These are phyloP conservation scores for Stachybotrys echinatus DNA, from an alignment of 2,329 filamentous ascomycete species.

Conservation along the genomic window DNA sequence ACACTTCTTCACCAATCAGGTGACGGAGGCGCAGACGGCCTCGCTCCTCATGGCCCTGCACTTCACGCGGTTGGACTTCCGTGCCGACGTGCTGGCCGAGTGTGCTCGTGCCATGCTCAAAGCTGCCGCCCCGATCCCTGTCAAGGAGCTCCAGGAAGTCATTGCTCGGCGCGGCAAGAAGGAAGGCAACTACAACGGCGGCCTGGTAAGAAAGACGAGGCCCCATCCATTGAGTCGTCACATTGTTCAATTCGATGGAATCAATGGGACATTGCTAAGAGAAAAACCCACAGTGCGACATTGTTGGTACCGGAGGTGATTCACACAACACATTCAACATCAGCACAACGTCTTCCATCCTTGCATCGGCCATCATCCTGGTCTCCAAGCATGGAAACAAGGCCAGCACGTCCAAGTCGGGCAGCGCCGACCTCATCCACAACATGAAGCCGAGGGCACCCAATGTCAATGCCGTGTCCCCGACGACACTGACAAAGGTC, in stretches of 20 bases:
- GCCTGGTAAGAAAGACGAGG: slow-evolving; percentile 64
- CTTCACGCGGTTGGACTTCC: slow-evolving; percentile 80
- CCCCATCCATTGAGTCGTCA: background rate
- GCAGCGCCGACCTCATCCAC: slow-evolving; percentile 85
- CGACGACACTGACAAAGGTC: slow-evolving; percentile 63
- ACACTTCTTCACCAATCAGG: slow-evolving; percentile 82
- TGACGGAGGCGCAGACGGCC: slow-evolving; percentile 84
- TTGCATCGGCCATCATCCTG: slow-evolving; percentile 79
- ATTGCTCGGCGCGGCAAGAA: slow-evolving; percentile 55
- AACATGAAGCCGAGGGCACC: slow-evolving; percentile 68
- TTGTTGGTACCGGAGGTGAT: slow-evolving; percentile 95
- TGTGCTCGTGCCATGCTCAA: slow-evolving; percentile 80
- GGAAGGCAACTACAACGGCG: slow-evolving; percentile 74
- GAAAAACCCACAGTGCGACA: slow-evolving; percentile 59
- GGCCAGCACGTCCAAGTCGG: slow-evolving; percentile 91
- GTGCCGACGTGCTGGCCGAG: slow-evolving; percentile 79
- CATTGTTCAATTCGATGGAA: too few species aligned
- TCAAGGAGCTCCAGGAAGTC: slow-evolving; percentile 52
- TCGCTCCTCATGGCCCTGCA: slow-evolving; percentile 87
- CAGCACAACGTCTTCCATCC: slow-evolving; percentile 87
- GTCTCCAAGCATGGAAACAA: slow-evolving; percentile 95
- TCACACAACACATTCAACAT: slow-evolving; percentile 98
- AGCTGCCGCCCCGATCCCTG: slow-evolving; percentile 69
- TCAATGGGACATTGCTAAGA: slow-evolving; percentile 5
- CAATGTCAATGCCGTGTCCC: slow-evolving; percentile 67